Conservation (phyloP, 202 grass and related monocot genomes). For the Hordeum pubiflorum region DNA sequence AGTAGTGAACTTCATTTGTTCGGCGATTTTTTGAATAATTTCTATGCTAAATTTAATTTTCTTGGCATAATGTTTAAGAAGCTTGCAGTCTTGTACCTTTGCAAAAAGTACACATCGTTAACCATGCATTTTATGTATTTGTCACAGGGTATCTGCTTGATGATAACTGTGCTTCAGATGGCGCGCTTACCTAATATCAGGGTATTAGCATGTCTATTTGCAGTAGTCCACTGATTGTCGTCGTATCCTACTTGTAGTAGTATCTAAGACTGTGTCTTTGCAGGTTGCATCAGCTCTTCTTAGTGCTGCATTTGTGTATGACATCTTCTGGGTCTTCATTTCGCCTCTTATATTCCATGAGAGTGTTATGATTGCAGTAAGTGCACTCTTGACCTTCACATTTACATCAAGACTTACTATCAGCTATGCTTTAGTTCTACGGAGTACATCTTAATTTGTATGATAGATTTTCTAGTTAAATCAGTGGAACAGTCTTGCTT, state of each 20-base stretch:
- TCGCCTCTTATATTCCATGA: constrained; percentile 96
- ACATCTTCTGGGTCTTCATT: constrained; percentile 99
- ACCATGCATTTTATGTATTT: constrained; percentile 7
- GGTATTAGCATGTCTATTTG: constrained; percentile 40
- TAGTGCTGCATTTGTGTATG: constrained; percentile 86
- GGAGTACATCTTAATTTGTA: too few relatives aligned
- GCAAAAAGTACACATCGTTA: not conserved
- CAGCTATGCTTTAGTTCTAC: not conserved
- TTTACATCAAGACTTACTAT: not conserved
- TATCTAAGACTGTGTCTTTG: constrained; percentile 32
- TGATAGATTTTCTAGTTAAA: not conserved
- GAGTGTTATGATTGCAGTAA: constrained; percentile 99
- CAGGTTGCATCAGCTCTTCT: constrained; percentile 97
- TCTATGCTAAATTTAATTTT: constrained; percentile 6
- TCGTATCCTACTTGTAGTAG: not conserved
- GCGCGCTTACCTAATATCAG: constrained; percentile 85
- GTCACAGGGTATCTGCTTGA: constrained; percentile 89
- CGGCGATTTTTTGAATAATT: not conserved
- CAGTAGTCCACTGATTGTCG: not conserved
- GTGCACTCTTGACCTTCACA: constrained; percentile 15
- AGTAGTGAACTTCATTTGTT: not conserved
- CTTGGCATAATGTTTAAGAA: not conserved
- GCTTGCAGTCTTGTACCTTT: not conserved
- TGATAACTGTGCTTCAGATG: constrained; percentile 95
- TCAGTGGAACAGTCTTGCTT: not conserved